Base-by-base conservation (phyloP, 768 basidiomycete species). In the Roridomyces roridus region DNA sequence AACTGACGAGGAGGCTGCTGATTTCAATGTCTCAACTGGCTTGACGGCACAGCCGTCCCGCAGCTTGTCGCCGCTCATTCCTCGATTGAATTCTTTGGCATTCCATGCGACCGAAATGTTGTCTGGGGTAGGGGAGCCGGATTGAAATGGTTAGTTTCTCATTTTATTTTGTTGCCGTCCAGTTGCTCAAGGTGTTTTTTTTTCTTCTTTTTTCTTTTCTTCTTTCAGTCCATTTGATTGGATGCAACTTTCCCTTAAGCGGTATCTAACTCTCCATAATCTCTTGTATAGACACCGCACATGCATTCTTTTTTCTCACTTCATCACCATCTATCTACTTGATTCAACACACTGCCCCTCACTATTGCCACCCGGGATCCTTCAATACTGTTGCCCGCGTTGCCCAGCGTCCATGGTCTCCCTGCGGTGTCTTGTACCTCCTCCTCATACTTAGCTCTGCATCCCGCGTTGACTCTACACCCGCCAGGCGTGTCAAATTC, bases 51-150 rank as follows among this genome's bases (percentile, higher is more conserved):
- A 80, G 45, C 85, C 85, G n/a, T 70, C 81, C n/a, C 80, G 85
- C 43, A 75, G 75, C 8, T 67, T 79, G 36, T 85, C 84, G 23
- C 75, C 83, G 9, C 87, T 79, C 66, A 85, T 87, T 51, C 85
- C 86, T 39, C 76, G 85, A 59, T 75, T 73, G 54, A 86, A 83
- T 40, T 86, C 88, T 26, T 73, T 94, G 46, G 77, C 81, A 2
- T 95, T 94, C 80, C 93, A 95, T 68, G 92, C 93, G 12, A 80
- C 85, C 58, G 91, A 95, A 70, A 94, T 94, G 93, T 69, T 94
- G 60, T 90, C 85, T 64, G 89, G 85, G 17, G 68, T 87, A 15
- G 91, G 91, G 10, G 82, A 83, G 40, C 81, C 87, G 46, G 91
- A 94, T 68, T 91, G 92, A 15, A 79, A 75, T 56, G 78, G 84